These are phyloP conservation scores for Monosporascus sp. DNA, from an alignment of 2,329 filamentous ascomycete genomes.

Conservation along the genomic window DNA sequence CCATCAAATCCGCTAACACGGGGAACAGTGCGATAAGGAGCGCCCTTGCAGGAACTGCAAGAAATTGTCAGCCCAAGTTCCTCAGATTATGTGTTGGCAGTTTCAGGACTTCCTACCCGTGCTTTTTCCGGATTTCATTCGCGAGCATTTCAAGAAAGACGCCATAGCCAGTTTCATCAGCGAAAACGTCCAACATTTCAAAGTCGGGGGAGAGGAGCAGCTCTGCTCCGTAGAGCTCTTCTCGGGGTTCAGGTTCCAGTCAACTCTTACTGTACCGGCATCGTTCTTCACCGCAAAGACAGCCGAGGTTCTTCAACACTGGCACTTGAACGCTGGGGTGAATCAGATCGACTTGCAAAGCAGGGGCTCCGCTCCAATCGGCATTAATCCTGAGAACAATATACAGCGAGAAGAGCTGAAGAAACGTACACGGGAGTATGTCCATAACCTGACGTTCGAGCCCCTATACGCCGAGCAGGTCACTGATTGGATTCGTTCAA, in stretches of 20 bases:
- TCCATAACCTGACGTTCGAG: conserved; percentile 43
- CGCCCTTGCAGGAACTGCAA: conserved; percentile 52
- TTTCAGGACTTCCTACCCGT: conserved; percentile 49
- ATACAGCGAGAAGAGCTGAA: conserved; percentile 40
- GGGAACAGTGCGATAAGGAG: conserved; percentile 40
- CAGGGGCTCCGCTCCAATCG: conserved; percentile 43
- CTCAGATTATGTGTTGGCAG: conserved; percentile 54
- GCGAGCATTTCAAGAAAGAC: conserved; percentile 45
- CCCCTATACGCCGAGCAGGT: conserved; percentile 44
- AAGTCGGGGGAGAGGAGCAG: conserved; percentile 33
- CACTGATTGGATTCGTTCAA: conserved; percentile 40
- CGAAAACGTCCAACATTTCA: conserved; percentile 44
- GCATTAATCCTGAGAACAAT: conserved; percentile 38
- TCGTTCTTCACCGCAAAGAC: conserved; percentile 48
- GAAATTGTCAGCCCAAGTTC: conserved; percentile 43
- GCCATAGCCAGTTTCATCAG: conserved; percentile 42
- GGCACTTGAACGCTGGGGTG: conserved; percentile 36
- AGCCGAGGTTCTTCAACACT: conserved; percentile 44
- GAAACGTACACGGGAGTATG: conserved; percentile 42
- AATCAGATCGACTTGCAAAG: conserved; percentile 35
- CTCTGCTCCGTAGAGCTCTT: conserved; percentile 42
- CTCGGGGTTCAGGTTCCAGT: conserved; percentile 38
- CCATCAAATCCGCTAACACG: background rate
- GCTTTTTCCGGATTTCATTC: conserved; percentile 48
- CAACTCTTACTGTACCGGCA: conserved; percentile 41